Percentiles rank a stretch among this genome's conserved stretches.
These are phyloP conservation scores for Blepharisma undulans DNA, from an alignment of 169 alveolate species.

Conservation along the genomic window DNA sequence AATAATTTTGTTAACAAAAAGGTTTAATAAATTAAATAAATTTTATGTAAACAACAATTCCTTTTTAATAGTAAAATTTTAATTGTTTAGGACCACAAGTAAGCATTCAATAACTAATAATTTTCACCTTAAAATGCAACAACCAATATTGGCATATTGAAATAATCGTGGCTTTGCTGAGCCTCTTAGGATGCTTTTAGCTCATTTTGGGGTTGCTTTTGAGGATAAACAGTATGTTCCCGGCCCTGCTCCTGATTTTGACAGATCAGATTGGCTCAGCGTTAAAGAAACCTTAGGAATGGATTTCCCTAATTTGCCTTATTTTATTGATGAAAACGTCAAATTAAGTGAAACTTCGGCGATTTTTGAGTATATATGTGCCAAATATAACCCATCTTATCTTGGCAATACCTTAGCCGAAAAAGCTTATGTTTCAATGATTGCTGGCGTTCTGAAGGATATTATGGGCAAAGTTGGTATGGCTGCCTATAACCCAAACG, in stretches of 20 bases:
- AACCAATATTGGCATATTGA: constrained; percentile 52
- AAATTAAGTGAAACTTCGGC: constrained; percentile 43
- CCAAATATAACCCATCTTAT: background rate
- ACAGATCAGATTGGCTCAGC: constrained; percentile 33
- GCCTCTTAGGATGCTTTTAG: constrained; percentile 27
- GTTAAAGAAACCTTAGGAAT: constrained; percentile 47
- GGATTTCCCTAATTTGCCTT: constrained; percentile 79
- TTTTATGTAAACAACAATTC: no score
- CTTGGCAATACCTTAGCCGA: constrained; percentile 11
- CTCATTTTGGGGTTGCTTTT: constrained; percentile 40
- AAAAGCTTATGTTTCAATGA: background rate
- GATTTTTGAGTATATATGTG: background rate
- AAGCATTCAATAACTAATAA: background rate
- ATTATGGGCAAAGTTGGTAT: background rate
- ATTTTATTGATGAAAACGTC: constrained; percentile 70
- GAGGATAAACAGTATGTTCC: constrained; percentile 18
- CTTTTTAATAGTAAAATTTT: background rate
- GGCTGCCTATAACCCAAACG: constrained; percentile 11
- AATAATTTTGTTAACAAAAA: no score
- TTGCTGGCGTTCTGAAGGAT: background rate
- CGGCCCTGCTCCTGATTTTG: constrained; percentile 1
- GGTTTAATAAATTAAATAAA: no score
- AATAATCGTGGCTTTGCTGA: constrained; percentile 47
- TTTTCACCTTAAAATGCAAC: background rate
- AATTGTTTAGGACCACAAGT: background rate